phyloP scores from a whole-genome alignment of 495 filamentous ascomycete genomes.

The Penicillium coprophilum region DNA sequence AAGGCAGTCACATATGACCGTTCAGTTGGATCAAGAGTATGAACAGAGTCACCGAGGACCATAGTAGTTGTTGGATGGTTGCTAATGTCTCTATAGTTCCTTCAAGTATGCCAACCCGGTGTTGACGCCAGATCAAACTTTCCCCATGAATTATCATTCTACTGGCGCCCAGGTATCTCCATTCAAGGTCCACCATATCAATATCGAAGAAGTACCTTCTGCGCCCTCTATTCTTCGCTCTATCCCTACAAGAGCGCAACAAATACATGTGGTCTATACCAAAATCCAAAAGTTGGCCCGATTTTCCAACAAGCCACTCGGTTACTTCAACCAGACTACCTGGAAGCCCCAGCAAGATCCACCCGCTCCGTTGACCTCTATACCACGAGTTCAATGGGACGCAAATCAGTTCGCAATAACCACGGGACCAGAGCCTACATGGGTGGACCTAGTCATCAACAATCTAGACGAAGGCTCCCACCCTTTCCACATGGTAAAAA shows the following conservation, averaged over 20 bases:
- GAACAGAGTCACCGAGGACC: neutral
- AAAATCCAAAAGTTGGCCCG: constrained; percentile 46
- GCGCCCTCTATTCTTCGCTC: constrained; percentile 18
- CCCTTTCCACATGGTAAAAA: constrained; percentile 50
- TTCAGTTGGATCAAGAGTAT: constrained; percentile 48
- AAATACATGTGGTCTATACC: constrained; percentile 50
- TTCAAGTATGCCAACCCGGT: constrained; percentile 51
- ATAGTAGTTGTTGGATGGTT: neutral
- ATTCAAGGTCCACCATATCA: constrained; percentile 13
- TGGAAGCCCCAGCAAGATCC: constrained; percentile 43
- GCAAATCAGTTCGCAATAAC: constrained; percentile 40
- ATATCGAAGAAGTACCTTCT: constrained; percentile 31
- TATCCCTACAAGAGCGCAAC: constrained; percentile 32
- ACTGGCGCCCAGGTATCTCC: neutral
- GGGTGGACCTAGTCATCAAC: constrained; percentile 53
- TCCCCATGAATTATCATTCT: constrained; percentile 29
- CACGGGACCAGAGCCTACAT: constrained; percentile 27
- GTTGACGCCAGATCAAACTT: constrained; percentile 41
- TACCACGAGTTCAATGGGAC: constrained; percentile 42
- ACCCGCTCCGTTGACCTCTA: constrained; percentile 26
- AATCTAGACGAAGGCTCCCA: constrained; percentile 52
- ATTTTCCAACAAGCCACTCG: constrained; percentile 42
- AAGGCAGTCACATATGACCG: constrained; percentile 27
- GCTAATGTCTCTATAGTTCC: constrained; percentile 29
- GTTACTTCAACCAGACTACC: constrained; percentile 50